A percentile compares a stretch with the other conserved stretches of the same genome.
Conservation (phyloP, 2,329 filamentous ascomycete genomes). For the Diaporthe destruens region DNA sequence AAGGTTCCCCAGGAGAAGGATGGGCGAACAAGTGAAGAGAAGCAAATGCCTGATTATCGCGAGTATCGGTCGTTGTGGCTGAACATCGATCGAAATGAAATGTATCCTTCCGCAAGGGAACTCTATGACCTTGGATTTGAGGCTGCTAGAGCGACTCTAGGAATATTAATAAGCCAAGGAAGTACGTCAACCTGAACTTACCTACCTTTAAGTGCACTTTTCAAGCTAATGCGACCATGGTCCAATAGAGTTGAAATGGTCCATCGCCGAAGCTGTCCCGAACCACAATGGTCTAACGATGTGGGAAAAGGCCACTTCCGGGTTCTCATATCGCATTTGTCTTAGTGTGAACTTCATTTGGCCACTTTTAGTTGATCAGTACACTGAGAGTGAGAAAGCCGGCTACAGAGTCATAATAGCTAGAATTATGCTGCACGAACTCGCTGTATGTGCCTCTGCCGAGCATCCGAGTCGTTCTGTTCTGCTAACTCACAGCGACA, state of each 20-base stretch:
- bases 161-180: not conserved
- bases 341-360: constrained; percentile 12
- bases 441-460: not conserved
- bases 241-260: constrained; percentile 2
- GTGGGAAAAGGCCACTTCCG: not conserved
- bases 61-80: constrained; percentile 9
- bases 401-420: constrained; percentile 12
- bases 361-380: constrained; percentile 20
- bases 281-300: not conserved
- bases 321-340: constrained; percentile 8
- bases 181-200: not conserved
- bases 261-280: not conserved
- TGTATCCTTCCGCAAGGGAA: constrained; percentile 5
- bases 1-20: constrained; percentile 2
- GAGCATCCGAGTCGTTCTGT: not conserved
- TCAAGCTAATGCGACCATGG: not conserved
- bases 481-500: not conserved
- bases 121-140: not conserved
- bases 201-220: not conserved
- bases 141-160: constrained; percentile 14
- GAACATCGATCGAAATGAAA: not conserved
- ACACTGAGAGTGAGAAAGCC: constrained; percentile 6
- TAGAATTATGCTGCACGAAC: not conserved
- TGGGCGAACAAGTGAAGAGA: not conserved
- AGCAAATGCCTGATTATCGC: not conserved